Evolutionary conservation across 805 yeast species (phyloP).

Genomic region (Hanseniaspora meyeri): DNA sequence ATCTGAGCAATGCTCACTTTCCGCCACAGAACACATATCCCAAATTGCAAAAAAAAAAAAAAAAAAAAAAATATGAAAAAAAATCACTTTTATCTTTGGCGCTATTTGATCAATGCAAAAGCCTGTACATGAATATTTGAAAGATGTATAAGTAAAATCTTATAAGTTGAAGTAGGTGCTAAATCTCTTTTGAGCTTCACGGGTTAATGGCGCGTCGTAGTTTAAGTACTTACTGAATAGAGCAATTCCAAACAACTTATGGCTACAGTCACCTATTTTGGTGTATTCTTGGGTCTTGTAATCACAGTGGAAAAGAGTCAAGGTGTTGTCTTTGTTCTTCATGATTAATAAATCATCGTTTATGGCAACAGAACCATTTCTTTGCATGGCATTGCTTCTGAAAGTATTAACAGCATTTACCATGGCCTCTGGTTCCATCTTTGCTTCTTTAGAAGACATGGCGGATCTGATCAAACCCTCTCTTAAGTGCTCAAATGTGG

Average conservation of each 20-base stretch:
- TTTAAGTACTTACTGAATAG: slow-evolving; percentile 65
- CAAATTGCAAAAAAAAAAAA: no score
- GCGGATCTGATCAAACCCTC: slow-evolving; percentile 82
- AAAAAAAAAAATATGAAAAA: no score
- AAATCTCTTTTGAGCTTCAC: slow-evolving; percentile 25
- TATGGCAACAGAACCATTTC: slow-evolving; percentile 63
- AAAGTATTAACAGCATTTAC: slow-evolving; percentile 58
- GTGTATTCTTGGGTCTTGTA: slow-evolving; percentile 22
- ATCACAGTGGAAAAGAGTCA: slow-evolving; percentile 36
- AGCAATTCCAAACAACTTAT: slow-evolving; percentile 53
- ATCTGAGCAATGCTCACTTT: no score
- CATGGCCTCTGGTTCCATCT: slow-evolving; percentile 35
- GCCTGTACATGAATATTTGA: background rate
- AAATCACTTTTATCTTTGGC: no score
- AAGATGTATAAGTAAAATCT: background rate
- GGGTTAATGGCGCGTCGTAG: slow-evolving; percentile 34
- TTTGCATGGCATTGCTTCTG: slow-evolving; percentile 40
- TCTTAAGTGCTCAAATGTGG: slow-evolving; percentile 78
- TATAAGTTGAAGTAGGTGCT: slow-evolving; percentile 18
- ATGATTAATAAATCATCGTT: slow-evolving; percentile 56
- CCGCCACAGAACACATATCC: no score
- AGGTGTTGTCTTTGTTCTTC: slow-evolving; percentile 35
- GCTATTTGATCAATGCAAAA: no score
- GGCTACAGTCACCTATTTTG: slow-evolving; percentile 46
- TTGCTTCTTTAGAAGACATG: slow-evolving; percentile 51